These are phyloP conservation scores for Mycena alexandri DNA, from an alignment of 768 basidiomycete species.

Conservation along the genomic window DNA sequence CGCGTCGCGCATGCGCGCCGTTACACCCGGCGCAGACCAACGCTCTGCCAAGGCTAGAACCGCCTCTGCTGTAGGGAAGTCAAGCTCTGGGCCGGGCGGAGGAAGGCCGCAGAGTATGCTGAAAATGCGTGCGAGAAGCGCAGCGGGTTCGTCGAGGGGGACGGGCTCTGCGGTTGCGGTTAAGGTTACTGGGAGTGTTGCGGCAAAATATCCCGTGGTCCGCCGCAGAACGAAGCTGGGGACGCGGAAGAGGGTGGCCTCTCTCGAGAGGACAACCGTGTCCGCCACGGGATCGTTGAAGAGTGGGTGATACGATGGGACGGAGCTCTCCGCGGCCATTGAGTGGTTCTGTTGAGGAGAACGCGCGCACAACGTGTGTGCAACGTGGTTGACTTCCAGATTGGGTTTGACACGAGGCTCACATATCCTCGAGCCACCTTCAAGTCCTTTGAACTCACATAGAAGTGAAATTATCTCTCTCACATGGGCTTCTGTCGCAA, in stretches of 20 bases:
- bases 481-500: too few species aligned
- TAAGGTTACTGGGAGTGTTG: conserved; percentile 23
- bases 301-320: conserved; percentile 23
- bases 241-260: conserved; percentile 51
- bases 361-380: conserved; percentile 10
- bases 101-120: conserved; percentile 31
- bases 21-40: conserved; percentile 29
- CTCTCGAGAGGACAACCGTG: conserved; percentile 53
- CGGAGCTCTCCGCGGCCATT: conserved; percentile 12
- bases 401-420: conserved; percentile 3
- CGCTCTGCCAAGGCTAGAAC: conserved; percentile 27
- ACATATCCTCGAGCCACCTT: too few species aligned
- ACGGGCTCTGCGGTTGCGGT: conserved; percentile 6
- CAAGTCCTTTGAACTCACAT: too few species aligned
- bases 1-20: conserved; percentile 25
- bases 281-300: conserved; percentile 47
- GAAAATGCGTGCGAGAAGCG: conserved; percentile 15
- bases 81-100: conserved; percentile 2
- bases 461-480: too few species aligned
- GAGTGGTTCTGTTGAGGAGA: background rate
- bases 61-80: conserved; percentile 26
- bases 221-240: conserved; percentile 46
- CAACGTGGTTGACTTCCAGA: conserved; percentile 9
- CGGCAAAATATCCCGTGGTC: conserved; percentile 32
- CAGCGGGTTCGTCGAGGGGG: conserved; percentile 12